Evolutionary conservation across 306 rosid genomes (phyloP).

Genomic region (Cicer cuneatum): DNA sequence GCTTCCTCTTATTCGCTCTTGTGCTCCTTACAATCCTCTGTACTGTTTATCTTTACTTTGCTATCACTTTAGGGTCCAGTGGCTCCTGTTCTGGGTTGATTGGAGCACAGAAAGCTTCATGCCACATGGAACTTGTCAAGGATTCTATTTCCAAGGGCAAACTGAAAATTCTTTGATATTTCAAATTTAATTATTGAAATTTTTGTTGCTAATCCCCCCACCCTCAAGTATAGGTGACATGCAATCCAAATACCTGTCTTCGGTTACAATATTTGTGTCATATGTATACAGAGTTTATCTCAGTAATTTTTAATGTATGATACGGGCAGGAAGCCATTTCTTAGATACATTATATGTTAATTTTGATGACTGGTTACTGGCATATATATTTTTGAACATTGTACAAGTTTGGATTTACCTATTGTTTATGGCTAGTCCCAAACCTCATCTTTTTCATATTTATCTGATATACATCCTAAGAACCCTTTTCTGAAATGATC

Average conservation of each 20-base stretch:
- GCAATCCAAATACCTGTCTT: conserved; percentile 37
- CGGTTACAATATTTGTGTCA: conserved; percentile 35
- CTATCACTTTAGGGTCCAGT: conserved; percentile 70
- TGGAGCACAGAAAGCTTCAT: conserved; percentile 66
- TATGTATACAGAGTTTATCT: conserved; percentile 36
- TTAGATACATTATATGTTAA: conserved; percentile 38
- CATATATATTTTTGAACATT: conserved; percentile 13
- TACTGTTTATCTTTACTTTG: conserved; percentile 85
- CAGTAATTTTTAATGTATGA: conserved; percentile 42
- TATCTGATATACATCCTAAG: background rate
- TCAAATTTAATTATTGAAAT: conserved; percentile 15
- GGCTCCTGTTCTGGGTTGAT: conserved; percentile 66
- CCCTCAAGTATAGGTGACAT: conserved; percentile 39
- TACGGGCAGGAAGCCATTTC: conserved; percentile 39
- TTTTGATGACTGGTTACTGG: conserved; percentile 20
- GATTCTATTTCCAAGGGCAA: conserved; percentile 68
- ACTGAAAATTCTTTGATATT: conserved; percentile 72
- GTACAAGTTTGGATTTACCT: conserved; percentile 26
- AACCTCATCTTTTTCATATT: background rate
- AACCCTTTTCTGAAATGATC: conserved; percentile 9
- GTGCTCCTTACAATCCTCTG: conserved; percentile 71
- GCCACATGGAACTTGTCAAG: conserved; percentile 76
- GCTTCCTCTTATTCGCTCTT: conserved; percentile 79
- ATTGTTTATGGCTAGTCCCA: conserved; percentile 2
- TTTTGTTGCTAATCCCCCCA: conserved; percentile 21